Base-by-base conservation (phyloP, 805 yeast genomes). In the Suhomyces sp. region DNA sequence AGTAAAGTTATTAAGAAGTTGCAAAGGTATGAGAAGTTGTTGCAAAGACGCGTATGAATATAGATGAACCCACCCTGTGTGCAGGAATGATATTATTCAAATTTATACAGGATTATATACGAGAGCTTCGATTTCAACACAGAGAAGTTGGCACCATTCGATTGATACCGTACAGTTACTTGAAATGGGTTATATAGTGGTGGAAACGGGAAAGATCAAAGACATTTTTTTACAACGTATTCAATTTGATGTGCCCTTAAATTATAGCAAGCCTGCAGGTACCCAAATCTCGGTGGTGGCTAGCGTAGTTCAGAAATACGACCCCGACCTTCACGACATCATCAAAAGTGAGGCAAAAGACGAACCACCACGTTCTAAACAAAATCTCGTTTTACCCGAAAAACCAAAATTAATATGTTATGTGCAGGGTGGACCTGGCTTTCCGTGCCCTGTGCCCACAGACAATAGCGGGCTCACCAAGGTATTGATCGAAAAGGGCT, bases 341-440 rank as follows among this genome's bases (percentile, higher is more conserved):
- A n/a, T 31, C 35, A 31, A 31, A 6, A n/a, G 37, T 6, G 48
- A 35, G 43, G 37, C 22, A 15, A 24, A 41, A 20, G 10, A 4
- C 25, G 1, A 22, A 6, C n/a, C n/a, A 15, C 6, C 43, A 12
- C 2, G 2, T 25, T 22, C 27, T 19, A 21, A 49, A 45, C 20
- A 35, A 7, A 8, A 35, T 3, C 21, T 46, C 41, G 27, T 48
- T 4, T 61, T 73, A 48, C 74, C 77, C 2, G 45, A 55, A 4
- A 59, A 59, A 13, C 62, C 72, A 1, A 75, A 77, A 54, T 55
- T 76, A 3, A 62, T 78, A 7, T 65, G 74, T 19, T 80, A 67
- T 53, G 58, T 80, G 37, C 83, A 80, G 60, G 84, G 84, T 8
- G 84, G 84, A 0, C 85, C 85, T 0, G 84, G 85, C 1, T 78